Conservation (phyloP, 306 rosid genomes). For the Trifolium pratense region DNA sequence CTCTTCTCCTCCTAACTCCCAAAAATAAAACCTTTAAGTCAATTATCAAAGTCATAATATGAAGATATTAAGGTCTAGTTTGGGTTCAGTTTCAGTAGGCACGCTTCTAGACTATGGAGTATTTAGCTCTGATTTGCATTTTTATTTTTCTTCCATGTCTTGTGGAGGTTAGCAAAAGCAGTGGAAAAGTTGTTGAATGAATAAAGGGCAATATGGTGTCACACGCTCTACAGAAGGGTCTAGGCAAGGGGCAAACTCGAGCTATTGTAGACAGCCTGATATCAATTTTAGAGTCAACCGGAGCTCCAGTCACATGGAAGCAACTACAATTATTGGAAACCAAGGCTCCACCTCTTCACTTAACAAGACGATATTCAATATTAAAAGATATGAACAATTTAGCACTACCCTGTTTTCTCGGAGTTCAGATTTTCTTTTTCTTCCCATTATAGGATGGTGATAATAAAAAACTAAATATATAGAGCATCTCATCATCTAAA, state of each 20-base stretch:
- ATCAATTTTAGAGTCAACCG: not conserved
- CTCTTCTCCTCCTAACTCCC: not conserved
- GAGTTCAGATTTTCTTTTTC: conserved; percentile 1
- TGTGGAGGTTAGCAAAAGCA: not conserved
- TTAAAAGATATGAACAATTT: conserved; percentile 12
- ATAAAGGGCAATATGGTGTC: not conserved
- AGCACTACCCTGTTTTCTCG: conserved; percentile 2
- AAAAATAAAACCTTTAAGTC: conserved; percentile 14
- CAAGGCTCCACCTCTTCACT: not conserved
- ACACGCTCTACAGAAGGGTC: not conserved
- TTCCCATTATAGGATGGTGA: conserved; percentile 1
- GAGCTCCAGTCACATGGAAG: conserved; percentile 1
- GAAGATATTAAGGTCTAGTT: not conserved
- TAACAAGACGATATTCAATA: conserved; percentile 24
- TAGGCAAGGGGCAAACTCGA: conserved; percentile 2
- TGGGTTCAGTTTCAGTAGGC: conserved; percentile 2
- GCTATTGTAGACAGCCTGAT: not conserved
- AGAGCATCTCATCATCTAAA: conserved; percentile 14
- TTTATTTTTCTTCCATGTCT: not conserved
- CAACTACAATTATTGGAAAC: not conserved
- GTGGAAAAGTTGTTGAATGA: not conserved
- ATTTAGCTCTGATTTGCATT: not conserved
- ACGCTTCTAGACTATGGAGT: not conserved
- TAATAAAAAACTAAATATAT: conserved; percentile 22
- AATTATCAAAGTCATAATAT: conserved; percentile 13